A percentile compares a stretch with the other conserved stretches of the same genome.
Conservation (phyloP, 1,284 basidiomycete species). For the Athelia sp. region DNA sequence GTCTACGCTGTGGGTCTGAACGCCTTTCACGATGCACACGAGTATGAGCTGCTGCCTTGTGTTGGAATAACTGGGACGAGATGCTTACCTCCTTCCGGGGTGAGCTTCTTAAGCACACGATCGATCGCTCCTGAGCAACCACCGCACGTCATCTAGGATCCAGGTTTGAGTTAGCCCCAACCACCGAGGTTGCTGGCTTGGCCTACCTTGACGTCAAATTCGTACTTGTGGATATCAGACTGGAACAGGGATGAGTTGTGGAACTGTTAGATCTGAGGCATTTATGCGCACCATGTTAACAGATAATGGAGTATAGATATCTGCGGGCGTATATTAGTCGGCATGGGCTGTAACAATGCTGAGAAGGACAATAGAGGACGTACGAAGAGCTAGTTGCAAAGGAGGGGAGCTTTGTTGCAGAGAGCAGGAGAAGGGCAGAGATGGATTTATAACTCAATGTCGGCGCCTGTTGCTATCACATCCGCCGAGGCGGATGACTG, state of each 20-base stretch:
- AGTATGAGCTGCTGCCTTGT: background rate
- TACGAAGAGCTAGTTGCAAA: no score
- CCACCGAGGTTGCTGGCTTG: background rate
- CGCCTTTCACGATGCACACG: constrained; percentile 30
- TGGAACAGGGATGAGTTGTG: constrained; percentile 5
- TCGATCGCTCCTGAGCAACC: constrained; percentile 80
- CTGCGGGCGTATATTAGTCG: background rate
- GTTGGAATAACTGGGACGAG: background rate
- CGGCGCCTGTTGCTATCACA: no score
- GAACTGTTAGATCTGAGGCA: constrained; percentile 1
- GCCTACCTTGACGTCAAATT: constrained; percentile 55
- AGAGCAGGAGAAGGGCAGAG: no score
- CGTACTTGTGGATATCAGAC: constrained; percentile 38
- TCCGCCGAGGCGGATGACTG: no score
- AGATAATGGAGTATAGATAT: constrained; percentile 1
- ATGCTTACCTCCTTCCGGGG: constrained; percentile 55
- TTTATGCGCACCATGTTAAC: constrained; percentile 4
- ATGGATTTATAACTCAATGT: no score
- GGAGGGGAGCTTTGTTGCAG: no score
- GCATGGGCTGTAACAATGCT: no score
- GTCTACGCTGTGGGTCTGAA: constrained; percentile 53
- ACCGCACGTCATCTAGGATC: constrained; percentile 69
- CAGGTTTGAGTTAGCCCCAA: background rate
- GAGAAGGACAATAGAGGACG: no score
- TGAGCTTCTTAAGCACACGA: constrained; percentile 59